These are phyloP conservation scores for Puccinia polysora DNA, from an alignment of 1,284 basidiomycete species.

Conservation along the genomic window DNA sequence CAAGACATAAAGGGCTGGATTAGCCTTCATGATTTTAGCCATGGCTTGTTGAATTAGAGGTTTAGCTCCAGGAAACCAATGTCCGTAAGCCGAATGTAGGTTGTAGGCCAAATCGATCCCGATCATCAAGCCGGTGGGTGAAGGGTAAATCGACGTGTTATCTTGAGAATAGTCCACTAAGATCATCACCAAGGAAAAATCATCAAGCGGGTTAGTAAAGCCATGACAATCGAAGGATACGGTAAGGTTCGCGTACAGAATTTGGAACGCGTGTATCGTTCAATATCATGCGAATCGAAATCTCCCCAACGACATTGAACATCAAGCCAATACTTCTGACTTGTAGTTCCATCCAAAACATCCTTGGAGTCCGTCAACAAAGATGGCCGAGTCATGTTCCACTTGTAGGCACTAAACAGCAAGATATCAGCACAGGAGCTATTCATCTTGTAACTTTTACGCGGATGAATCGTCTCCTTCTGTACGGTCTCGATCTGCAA, in stretches of 20 bases:
- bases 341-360: conserved; percentile 90
- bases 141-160: conserved; percentile 96
- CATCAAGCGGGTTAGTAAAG: conserved; percentile 85
- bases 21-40: conserved; percentile 99
- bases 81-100: conserved; percentile 97
- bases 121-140: conserved; percentile 95
- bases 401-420: conserved; percentile 71
- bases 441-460: conserved; percentile 99
- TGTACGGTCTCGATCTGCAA: conserved; percentile 98
- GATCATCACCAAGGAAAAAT: conserved; percentile 63
- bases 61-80: conserved; percentile 99
- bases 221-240: conserved; percentile 44
- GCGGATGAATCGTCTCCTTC: conserved; percentile 96
- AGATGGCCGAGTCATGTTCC: conserved; percentile 95
- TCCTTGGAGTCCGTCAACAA: conserved; percentile 95
- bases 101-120: conserved; percentile 98
- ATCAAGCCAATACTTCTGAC: conserved; percentile 99
- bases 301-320: conserved; percentile 97
- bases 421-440: conserved; percentile 86
- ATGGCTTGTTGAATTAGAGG: conserved; percentile 97
- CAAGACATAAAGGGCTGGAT: conserved; percentile 94
- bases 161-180: conserved; percentile 62
- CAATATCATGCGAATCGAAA: conserved; percentile 97
- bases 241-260: conserved; percentile 29
- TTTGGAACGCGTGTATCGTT: conserved; percentile 53